These are phyloP conservation scores for Dionaea muscipula DNA, from an alignment of 179 eudicot genomes.

Conservation along the genomic window DNA sequence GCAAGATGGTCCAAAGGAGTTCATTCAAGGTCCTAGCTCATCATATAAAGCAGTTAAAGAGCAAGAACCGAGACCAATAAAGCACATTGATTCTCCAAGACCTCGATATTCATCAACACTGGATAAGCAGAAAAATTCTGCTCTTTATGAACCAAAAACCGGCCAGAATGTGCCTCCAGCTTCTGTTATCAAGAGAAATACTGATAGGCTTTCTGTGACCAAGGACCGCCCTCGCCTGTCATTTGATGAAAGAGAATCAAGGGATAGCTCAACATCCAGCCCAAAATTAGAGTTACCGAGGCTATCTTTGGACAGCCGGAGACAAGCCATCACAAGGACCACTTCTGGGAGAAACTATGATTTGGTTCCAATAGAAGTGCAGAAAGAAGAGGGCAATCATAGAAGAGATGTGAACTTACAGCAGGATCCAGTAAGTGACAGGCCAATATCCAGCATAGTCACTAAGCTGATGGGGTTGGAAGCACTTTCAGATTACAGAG, in stretches of 20 bases:
- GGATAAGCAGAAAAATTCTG: constrained; percentile 13
- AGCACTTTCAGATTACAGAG: constrained; percentile 16
- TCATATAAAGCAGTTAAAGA: constrained; percentile 14
- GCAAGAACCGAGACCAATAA: constrained; percentile 4
- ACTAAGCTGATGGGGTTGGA: constrained; percentile 36
- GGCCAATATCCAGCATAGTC: constrained; percentile 25
- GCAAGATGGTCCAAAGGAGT: constrained; percentile 8
- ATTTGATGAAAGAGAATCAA: constrained; percentile 23
- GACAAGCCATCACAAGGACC: constrained; percentile 9
- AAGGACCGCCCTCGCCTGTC: constrained; percentile 20
- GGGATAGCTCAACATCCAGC: constrained; percentile 7
- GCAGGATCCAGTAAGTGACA: constrained; percentile 23
- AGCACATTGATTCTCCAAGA: constrained; percentile 23
- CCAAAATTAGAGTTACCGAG: constrained; percentile 27
- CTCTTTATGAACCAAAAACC: constrained; percentile 17
- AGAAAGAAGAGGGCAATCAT: constrained; percentile 1
- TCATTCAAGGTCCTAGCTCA: constrained; percentile 2
- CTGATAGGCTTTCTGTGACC: background rate
- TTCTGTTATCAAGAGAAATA: constrained; percentile 10
- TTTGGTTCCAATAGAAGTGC: constrained; percentile 6
- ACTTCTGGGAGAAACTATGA: background rate
- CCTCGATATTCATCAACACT: constrained; percentile 11
- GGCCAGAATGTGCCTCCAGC: constrained; percentile 13
- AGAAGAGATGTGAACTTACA: constrained; percentile 1
- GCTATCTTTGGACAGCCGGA: constrained; percentile 29